Base-by-base conservation (phyloP, 805 yeast species). In the Huiozyma naganishii region DNA sequence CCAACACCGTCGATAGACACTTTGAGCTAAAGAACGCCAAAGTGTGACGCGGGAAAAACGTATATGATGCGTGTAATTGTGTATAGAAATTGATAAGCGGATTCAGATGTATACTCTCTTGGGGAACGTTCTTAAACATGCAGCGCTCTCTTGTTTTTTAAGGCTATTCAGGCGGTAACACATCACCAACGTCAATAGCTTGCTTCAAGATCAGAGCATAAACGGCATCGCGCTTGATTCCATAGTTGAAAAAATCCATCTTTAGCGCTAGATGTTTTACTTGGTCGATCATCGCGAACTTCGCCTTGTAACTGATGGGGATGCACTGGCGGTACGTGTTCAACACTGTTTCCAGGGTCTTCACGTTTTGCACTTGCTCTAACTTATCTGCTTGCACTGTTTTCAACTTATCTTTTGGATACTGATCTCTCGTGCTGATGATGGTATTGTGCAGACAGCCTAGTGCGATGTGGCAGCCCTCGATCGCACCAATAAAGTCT, bases 1-100 rank as follows among this genome's bases (percentile, higher is more conserved):
- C 86, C n/a, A 74, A 78, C 42, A 73, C 77, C 55, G 70, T 79
- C 5, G 95, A 83, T 51, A 67, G 71, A 62, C 76, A 76, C 52
- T 80, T 72, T 52, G 83, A 80, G 50, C 72, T 71, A 61, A 73
- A 72, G 29, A 39, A 32, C 41, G 32, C 33, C 11, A 40, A 30
- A 27, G 37, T 33, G 28, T 23, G 27, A 34, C 10, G 17, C 28
- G 27, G 30, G 33, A 30, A 30, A 29, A 32, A 39, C 13, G 29
- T 8, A 17, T 17, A 17, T 17, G 23, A 29, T 39, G 41, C 36
- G 11, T 32, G 12, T 32, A 37, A 28, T 7, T 29, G 34, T 42
- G 6, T 30, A 37, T 37, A 33, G 37, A 13, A 33, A 41, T 36
- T 36, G 32, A 41, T 27, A 9, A 17, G 23, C 23, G 23, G 23